phyloP scores from a whole-genome alignment of 164 flowering plant species.

The Protea cynaroides region DNA sequence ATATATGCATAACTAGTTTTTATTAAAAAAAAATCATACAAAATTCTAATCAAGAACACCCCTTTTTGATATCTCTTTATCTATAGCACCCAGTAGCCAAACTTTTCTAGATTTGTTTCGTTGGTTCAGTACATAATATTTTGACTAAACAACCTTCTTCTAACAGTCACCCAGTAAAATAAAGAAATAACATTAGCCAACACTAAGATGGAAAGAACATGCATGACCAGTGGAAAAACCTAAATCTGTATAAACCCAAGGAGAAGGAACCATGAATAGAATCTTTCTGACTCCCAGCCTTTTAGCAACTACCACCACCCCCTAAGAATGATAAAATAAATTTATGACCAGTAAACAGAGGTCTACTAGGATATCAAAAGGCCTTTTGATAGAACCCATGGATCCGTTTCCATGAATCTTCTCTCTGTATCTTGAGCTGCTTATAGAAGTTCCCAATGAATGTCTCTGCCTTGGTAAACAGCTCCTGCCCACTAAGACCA shows the following conservation, averaged over 20 bases:
- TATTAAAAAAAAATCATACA: no score
- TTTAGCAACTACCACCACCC: background rate
- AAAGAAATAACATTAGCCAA: no score
- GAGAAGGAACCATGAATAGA: background rate
- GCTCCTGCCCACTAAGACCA: constrained; percentile 41
- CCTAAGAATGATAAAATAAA: background rate
- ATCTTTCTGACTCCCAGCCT: background rate
- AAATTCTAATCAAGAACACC: no score
- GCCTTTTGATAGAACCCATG: constrained; percentile 55
- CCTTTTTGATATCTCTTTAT: no score
- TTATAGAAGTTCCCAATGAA: constrained; percentile 75
- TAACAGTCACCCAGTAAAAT: no score
- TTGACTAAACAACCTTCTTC: no score
- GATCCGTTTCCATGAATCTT: constrained; percentile 69
- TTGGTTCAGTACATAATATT: no score
- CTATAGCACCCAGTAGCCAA: no score
- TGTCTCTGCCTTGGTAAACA: constrained; percentile 57
- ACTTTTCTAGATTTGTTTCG: no score
- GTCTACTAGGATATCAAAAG: constrained; percentile 17
- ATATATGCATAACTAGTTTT: no score
- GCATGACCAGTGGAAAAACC: background rate
- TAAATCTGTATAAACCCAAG: background rate
- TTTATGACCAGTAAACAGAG: background rate
- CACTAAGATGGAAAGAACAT: no score
- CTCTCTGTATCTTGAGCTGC: constrained; percentile 79